Conservation (phyloP, 2,329 filamentous ascomycete species). For the Verticillium tricorpus region DNA sequence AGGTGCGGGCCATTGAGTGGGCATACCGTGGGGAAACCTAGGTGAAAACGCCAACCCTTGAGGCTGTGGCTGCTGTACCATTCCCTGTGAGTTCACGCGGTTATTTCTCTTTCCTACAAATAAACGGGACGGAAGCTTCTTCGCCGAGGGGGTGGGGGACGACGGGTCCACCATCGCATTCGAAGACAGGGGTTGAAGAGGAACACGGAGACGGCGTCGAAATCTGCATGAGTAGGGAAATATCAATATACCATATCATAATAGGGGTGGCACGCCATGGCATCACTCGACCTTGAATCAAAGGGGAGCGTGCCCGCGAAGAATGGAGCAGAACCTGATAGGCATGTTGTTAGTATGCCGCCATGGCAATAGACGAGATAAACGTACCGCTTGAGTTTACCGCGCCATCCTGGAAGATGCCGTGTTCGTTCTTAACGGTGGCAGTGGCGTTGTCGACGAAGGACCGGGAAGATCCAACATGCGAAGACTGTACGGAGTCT, state of each 20-base stretch:
- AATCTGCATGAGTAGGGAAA: slow-evolving; percentile 20
- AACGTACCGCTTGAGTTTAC: neutral
- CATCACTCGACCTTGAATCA: neutral
- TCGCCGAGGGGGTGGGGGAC: slow-evolving; percentile 21
- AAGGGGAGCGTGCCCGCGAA: neutral
- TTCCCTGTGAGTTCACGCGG: slow-evolving; percentile 16
- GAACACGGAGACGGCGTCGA: slow-evolving; percentile 25
- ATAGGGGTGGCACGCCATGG: neutral
- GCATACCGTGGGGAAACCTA: neutral
- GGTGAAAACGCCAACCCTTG: neutral
- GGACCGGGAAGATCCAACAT: neutral
- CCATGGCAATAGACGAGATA: too few species aligned
- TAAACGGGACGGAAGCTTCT: slow-evolving; percentile 16
- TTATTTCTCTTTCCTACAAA: slow-evolving; percentile 27
- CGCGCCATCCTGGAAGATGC: slow-evolving; percentile 5
- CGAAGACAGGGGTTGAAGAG: slow-evolving; percentile 29
- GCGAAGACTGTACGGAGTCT: neutral
- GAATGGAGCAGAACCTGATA: neutral
- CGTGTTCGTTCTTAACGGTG: neutral
- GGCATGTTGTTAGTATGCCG: neutral
- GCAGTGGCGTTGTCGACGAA: neutral
- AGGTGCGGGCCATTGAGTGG: neutral
- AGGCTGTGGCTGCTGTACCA: neutral
- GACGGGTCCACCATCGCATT: slow-evolving; percentile 31
- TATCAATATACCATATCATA: slow-evolving; percentile 9